Base-by-base conservation (phyloP, 2,329 filamentous ascomycete genomes). In the Penicillium sp. region DNA sequence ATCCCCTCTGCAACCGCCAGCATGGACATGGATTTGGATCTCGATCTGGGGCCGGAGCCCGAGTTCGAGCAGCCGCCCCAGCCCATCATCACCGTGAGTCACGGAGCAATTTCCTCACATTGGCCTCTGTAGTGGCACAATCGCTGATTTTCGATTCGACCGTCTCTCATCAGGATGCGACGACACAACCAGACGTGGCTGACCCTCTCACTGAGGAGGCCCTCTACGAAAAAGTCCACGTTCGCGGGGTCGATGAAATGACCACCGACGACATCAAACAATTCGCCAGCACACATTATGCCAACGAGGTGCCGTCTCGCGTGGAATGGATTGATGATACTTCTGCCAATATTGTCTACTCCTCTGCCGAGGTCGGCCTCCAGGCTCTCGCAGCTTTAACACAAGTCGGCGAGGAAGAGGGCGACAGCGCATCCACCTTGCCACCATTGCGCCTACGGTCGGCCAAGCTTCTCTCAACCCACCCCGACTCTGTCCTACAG, bases 271-370 rank as follows among this genome's bases (percentile, higher is more conserved):
- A 97, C 65, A 89, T 98, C 69, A 89, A 90, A 68, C 82, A 84
- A 61, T 97, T 93, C 70, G 86, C 92, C 8, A 78, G 82, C 52
- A 84, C 91, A 64, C 85, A 95, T 75, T 92, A 85, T 70, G 79
- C 82, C 38, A 74, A 77, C 14, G 81, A 83, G 58, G 72, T 80
- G 55, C 81, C 88, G 59, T 80, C 85, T 58, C 84, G 85, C 63
- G 82, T 97, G 65, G 93, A 98, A 79, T 99, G 95, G 95, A 92
- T 99, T 67, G 92, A 98, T 75, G 95, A 99, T 76, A 88, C 87
- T 6, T 94, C 92, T 0, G 92, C 92, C 64, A 98, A 98, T 73
- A 82, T 97, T 56, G 78, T 96, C 55, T 98, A 95, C 79, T 81
- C 82, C 59, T 82, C 79, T 38, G 72, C 81, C 13, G 80, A 83